phyloP scores from a whole-genome alignment of 179 eudicot genomes.

The Dionaea muscipula region DNA sequence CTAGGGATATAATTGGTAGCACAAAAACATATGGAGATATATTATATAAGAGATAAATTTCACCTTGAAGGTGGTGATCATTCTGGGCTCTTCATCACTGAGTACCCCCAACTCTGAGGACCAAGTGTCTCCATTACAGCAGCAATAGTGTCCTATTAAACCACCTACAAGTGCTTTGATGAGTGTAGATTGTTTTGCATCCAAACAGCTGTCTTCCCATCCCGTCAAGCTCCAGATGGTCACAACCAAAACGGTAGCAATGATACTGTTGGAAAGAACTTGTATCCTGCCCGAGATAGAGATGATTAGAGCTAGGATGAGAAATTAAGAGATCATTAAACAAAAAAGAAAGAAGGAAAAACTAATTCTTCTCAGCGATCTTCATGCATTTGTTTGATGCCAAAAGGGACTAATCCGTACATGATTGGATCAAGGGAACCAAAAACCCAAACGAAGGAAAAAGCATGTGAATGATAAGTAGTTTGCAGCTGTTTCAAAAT shows the following conservation, averaged over 20 bases:
- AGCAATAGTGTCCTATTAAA: constrained; percentile 76
- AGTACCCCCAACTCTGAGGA: constrained; percentile 93
- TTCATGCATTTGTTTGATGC: too few relatives aligned
- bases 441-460: too few relatives aligned
- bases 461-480: too few relatives aligned
- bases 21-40: too few relatives aligned
- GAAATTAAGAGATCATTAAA: too few relatives aligned
- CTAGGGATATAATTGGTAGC: too few relatives aligned
- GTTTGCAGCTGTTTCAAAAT: too few relatives aligned
- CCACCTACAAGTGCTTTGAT: constrained; percentile 68
- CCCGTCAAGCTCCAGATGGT: constrained; percentile 45
- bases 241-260: constrained; percentile 45
- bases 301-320: too few relatives aligned
- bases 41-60: neutral
- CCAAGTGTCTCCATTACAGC: constrained; percentile 97
- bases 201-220: constrained; percentile 64
- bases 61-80: constrained; percentile 75
- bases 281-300: constrained; percentile 91
- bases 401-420: too few relatives aligned
- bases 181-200: constrained; percentile 48
- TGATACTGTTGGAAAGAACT: constrained; percentile 64
- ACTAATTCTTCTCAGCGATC: too few relatives aligned
- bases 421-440: too few relatives aligned
- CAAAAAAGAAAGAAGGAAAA: too few relatives aligned
- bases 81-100: constrained; percentile 67